Percentiles rank a stretch among this genome's conserved stretches.
phyloP scores from a whole-genome alignment of 306 rosid species.

The Biancaea sappan region DNA sequence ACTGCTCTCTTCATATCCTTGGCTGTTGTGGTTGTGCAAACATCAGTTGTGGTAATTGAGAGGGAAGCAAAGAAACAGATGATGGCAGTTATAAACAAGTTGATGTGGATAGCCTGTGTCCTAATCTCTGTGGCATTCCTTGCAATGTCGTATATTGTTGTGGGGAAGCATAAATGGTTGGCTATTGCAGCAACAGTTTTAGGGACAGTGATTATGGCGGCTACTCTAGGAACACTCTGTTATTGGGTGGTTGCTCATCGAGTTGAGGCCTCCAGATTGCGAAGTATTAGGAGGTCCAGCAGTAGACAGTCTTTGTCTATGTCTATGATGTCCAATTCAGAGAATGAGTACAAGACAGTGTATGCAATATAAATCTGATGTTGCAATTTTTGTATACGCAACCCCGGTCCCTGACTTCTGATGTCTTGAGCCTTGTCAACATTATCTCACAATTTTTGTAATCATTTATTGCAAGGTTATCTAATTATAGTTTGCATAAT shows the following conservation, averaged over 20 bases:
- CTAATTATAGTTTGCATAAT: not conserved
- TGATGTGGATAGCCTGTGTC: constrained; percentile 86
- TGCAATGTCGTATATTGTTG: constrained; percentile 75
- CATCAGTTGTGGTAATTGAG: constrained; percentile 71
- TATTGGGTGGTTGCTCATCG: constrained; percentile 71
- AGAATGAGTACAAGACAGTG: constrained; percentile 61
- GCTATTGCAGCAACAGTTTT: constrained; percentile 66
- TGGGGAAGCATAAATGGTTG: constrained; percentile 62
- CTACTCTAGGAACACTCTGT: constrained; percentile 73
- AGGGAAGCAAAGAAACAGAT: constrained; percentile 64
- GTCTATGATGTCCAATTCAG: constrained; percentile 62
- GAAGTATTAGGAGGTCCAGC: constrained; percentile 58
- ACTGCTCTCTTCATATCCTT: constrained; percentile 78
- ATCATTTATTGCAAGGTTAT: not conserved
- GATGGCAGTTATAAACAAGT: constrained; percentile 77
- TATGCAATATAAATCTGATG: constrained; percentile 61
- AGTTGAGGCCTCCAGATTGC: constrained; percentile 56
- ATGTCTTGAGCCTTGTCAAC: not conserved
- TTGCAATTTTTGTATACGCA: constrained; percentile 1
- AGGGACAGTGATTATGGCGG: constrained; percentile 77
- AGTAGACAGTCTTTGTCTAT: constrained; percentile 54
- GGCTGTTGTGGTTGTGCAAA: constrained; percentile 87
- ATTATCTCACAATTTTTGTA: not conserved
- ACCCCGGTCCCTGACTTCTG: not conserved
- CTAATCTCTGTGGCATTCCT: constrained; percentile 73